Evolutionary conservation across 1,284 basidiomycete species (phyloP), one percentile per base, ranked within the genome.

Genomic region (Naganishia sp.): DNA sequence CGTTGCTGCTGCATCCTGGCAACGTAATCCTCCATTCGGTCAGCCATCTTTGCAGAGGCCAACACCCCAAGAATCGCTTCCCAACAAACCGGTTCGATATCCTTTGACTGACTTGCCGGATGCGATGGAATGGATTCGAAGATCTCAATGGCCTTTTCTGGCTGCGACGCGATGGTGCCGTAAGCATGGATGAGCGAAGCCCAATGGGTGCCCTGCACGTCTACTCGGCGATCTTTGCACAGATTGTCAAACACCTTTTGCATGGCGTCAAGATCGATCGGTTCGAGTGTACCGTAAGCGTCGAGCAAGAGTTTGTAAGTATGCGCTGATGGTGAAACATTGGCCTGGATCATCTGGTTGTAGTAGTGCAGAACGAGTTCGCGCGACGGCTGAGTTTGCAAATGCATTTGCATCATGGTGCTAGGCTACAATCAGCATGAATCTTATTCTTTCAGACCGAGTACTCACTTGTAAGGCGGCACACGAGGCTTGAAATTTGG

Each of bases 391-490:
- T 90, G 90, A 28, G 90, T 95, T 69, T 90, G 87, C 55, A 90
- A 89, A 81, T 92, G 96, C 75, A 95, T 86, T 79, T 99, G 96
- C 86, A 99, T 97, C 94, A 99, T 97, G 45, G 91, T 97, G 81
- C 97, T 99, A 83, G 87, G 92, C 21, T 75, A 75, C 31, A 11
- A 45, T 50, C 36, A 31, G 61, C 65, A 56, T 28, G 39, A n/a
- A 55, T 31, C 36, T 9, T 13, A 16, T 43, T 28, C 28, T 28
- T 28, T 28, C 28, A 28, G 28, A 28, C 28, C 28, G 28, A 16
- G 55, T 3, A 73, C 78, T 74, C 67, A 78, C 77, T 85, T 85
- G 81, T 82, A 85, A 6, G 95, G 95, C 25, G 96, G 95, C 1
- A 96, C 88, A 7, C 94, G 85, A 9, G 94, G 88, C 80, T 84